Conservation (phyloP, 139 green algal genomes). For the Edaphochlamys debaryana region DNA sequence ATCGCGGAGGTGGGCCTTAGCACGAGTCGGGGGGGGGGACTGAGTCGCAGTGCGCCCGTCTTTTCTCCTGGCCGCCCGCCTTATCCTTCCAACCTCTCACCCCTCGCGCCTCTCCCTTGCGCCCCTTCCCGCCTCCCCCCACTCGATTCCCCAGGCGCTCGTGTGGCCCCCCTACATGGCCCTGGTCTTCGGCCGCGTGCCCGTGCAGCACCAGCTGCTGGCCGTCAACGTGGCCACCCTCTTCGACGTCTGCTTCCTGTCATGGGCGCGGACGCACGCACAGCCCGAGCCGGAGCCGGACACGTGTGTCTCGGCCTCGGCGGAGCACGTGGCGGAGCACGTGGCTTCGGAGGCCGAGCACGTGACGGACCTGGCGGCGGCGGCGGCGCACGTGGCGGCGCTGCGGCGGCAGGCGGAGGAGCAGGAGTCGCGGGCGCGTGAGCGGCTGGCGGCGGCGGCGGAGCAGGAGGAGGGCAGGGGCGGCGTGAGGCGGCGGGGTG, state of each 20-base stretch:
- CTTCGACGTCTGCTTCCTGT: constrained; percentile 62
- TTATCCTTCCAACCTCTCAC: no score
- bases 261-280: constrained; percentile 36
- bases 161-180: constrained; percentile 60
- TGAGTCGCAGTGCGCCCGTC: no score
- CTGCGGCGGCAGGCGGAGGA: no score
- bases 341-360: no score
- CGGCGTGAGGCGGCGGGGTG: neutral
- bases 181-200: constrained; percentile 55
- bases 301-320: neutral
- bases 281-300: neutral
- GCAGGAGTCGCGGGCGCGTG: no score
- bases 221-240: constrained; percentile 66
- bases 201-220: constrained; percentile 58
- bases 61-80: no score
- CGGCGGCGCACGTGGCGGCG: neutral
- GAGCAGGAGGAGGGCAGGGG: neutral
- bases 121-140: no score
- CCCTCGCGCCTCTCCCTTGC: no score
- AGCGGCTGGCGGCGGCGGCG: neutral
- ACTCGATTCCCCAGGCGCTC: no score
- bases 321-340: neutral
- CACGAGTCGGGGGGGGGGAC: no score
- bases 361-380: neutral
- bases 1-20: no score